Conservation (phyloP, 345 rosid genomes). For the Microthlaspi erraticum region DNA sequence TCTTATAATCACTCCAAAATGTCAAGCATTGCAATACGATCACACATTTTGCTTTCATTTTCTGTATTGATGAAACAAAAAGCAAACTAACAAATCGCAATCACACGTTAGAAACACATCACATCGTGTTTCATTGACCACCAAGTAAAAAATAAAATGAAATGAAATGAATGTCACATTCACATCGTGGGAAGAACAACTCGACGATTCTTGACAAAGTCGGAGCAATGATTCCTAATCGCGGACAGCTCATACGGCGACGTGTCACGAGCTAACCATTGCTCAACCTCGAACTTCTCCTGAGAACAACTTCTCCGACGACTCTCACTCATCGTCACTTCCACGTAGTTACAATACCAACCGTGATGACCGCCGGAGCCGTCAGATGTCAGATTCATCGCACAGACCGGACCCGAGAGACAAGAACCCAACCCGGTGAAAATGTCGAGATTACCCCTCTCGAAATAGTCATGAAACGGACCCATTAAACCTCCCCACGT, state of each 20-base stretch:
- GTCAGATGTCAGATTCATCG: conserved; percentile 74
- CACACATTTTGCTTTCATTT: conserved; percentile 11
- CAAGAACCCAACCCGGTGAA: conserved; percentile 79
- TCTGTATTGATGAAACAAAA: not conserved
- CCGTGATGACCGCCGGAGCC: conserved; percentile 80
- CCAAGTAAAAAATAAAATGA: not conserved
- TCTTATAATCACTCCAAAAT: not conserved
- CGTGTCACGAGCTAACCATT: conserved; percentile 80
- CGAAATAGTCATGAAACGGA: conserved; percentile 69
- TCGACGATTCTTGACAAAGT: conserved; percentile 24
- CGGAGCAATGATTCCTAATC: conserved; percentile 57
- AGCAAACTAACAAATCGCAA: not conserved
- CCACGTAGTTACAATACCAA: conserved; percentile 92
- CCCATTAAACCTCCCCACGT: conserved; percentile 91
- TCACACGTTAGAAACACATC: conserved; percentile 14
- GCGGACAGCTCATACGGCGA: conserved; percentile 71
- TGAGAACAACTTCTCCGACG: conserved; percentile 57
- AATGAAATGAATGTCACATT: not conserved
- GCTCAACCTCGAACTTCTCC: conserved; percentile 73
- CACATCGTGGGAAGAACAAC: conserved; percentile 25
- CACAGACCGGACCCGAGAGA: conserved; percentile 60
- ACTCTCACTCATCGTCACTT: conserved; percentile 67
- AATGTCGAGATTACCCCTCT: conserved; percentile 88
- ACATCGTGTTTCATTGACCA: conserved; percentile 23
- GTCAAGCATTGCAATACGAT: not conserved